These are phyloP conservation scores for Trichosporon sp. DNA, from an alignment of 1,284 basidiomycete genomes.

Conservation along the genomic window DNA sequence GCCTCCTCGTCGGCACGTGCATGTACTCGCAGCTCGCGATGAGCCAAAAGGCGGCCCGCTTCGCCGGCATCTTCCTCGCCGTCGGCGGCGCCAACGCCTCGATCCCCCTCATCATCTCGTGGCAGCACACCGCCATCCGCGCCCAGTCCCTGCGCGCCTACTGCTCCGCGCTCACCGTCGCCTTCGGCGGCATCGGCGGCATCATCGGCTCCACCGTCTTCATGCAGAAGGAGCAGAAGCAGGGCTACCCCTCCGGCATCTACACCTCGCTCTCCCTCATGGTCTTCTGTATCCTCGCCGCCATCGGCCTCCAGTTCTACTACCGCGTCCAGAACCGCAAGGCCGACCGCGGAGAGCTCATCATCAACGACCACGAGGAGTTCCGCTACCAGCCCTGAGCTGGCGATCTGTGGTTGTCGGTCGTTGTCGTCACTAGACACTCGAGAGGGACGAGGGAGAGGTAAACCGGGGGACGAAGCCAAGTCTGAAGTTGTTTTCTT, in stretches of 20 bases:
- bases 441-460: background rate
- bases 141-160: slow-evolving; percentile 47
- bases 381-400: slow-evolving; percentile 11
- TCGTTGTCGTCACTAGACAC: too few relatives aligned
- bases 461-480: background rate
- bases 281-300: slow-evolving; percentile 24
- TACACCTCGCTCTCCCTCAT: slow-evolving; percentile 31
- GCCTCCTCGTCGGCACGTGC: slow-evolving; percentile 15
- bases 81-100: slow-evolving; percentile 42
- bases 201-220: slow-evolving; percentile 46
- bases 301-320: slow-evolving; percentile 18
- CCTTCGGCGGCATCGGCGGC: slow-evolving; percentile 51
- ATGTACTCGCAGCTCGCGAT: slow-evolving; percentile 19
- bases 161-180: slow-evolving; percentile 46
- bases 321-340: slow-evolving; percentile 16
- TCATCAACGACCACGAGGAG: slow-evolving; percentile 11
- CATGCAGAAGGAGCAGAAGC: slow-evolving; percentile 31
- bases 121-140: slow-evolving; percentile 50
- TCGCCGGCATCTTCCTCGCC: slow-evolving; percentile 48
- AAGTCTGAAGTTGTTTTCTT: background rate
- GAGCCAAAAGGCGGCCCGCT: slow-evolving; percentile 10
- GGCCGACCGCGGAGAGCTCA: slow-evolving; percentile 7
- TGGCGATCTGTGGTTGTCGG: background rate
- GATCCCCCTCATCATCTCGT: slow-evolving; percentile 40
- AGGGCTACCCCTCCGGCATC: slow-evolving; percentile 25